A percentile compares a stretch with the other conserved stretches of the same genome.
These are phyloP conservation scores for Penicillium oxalicum DNA, from an alignment of 2,329 filamentous ascomycete genomes.

Conservation along the genomic window DNA sequence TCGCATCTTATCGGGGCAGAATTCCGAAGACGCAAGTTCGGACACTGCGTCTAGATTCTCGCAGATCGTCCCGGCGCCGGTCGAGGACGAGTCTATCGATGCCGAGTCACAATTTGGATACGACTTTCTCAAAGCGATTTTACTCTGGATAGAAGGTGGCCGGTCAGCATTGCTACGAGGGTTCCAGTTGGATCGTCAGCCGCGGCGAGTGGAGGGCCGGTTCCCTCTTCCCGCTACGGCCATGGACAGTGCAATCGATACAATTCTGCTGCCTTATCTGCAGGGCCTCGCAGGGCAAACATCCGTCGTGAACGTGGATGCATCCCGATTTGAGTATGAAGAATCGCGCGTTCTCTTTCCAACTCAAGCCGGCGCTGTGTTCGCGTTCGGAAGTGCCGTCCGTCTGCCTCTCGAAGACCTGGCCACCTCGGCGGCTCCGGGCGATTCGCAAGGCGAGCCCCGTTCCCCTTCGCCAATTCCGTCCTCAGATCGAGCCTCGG, in stretches of 20 bases:
- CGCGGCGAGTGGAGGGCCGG: conserved; percentile 39
- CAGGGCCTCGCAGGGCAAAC: conserved; percentile 46
- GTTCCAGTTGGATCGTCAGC: conserved; percentile 46
- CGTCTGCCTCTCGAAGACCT: conserved; percentile 49
- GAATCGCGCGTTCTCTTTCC: conserved; percentile 48
- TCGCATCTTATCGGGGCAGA: conserved; percentile 43
- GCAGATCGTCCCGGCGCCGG: conserved; percentile 44
- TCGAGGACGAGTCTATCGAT: conserved; percentile 37
- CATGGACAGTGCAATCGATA: conserved; percentile 50
- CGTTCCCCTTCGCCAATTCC: conserved; percentile 21
- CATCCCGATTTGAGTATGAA: conserved; percentile 54
- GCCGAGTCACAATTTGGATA: conserved; percentile 53
- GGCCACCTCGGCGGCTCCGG: conserved; percentile 34
- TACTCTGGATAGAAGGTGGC: conserved; percentile 58
- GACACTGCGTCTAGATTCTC: conserved; percentile 37
- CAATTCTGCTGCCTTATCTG: conserved; percentile 55
- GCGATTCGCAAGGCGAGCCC: conserved; percentile 16
- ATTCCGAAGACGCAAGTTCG: background rate
- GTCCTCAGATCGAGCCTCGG: conserved; percentile 29
- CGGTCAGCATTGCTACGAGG: conserved; percentile 50
- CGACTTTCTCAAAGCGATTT: conserved; percentile 58
- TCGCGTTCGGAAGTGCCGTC: conserved; percentile 51
- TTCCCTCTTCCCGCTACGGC: conserved; percentile 50
- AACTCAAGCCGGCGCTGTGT: conserved; percentile 51
- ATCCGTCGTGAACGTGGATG: conserved; percentile 52